These are phyloP conservation scores for Gamsiella multidivaricata DNA, from an alignment of 192 early-diverging fungal genomes.

Conservation along the genomic window DNA sequence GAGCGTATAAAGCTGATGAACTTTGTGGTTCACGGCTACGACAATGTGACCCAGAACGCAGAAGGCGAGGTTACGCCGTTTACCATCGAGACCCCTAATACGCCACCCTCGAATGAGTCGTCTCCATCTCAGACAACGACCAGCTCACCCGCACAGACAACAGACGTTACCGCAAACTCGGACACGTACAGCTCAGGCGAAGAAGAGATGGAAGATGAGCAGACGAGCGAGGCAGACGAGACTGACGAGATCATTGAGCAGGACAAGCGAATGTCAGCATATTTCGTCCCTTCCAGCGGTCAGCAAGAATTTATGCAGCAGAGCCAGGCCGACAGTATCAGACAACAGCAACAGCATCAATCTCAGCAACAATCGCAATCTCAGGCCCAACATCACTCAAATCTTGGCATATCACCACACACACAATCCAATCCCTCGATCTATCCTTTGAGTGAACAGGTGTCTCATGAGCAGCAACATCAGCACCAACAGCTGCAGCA, in stretches of 20 bases:
- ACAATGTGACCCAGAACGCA: conserved; percentile 9
- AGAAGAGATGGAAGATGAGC: conserved; percentile 16
- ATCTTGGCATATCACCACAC: conserved; percentile 20
- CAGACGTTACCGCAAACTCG: conserved; percentile 10
- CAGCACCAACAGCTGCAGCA: conserved; percentile 21
- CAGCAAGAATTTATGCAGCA: conserved; percentile 8
- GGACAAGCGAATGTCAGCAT: conserved; percentile 18
- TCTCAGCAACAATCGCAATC: conserved; percentile 4
- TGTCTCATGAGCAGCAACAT: conserved; percentile 9
- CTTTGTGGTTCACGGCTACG: conserved; percentile 21
- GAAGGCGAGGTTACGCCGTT: conserved; percentile 11
- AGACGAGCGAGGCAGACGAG: conserved; percentile 13
- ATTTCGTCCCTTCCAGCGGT: background rate
- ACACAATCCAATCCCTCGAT: conserved; percentile 1
- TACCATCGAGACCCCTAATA: conserved; percentile 3
- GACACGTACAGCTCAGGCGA: conserved; percentile 20
- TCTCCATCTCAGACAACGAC: conserved; percentile 11
- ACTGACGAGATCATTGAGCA: background rate
- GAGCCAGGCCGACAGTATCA: background rate
- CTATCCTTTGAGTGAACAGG: background rate
- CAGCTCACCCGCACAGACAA: conserved; percentile 25
- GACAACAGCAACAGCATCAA: conserved; percentile 10
- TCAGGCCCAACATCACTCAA: conserved; percentile 8
- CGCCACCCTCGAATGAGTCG: conserved; percentile 36
- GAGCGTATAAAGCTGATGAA: conserved; percentile 20